Conservation (phyloP, 495 filamentous ascomycete genomes). For the Penicillium maclennaniae region DNA sequence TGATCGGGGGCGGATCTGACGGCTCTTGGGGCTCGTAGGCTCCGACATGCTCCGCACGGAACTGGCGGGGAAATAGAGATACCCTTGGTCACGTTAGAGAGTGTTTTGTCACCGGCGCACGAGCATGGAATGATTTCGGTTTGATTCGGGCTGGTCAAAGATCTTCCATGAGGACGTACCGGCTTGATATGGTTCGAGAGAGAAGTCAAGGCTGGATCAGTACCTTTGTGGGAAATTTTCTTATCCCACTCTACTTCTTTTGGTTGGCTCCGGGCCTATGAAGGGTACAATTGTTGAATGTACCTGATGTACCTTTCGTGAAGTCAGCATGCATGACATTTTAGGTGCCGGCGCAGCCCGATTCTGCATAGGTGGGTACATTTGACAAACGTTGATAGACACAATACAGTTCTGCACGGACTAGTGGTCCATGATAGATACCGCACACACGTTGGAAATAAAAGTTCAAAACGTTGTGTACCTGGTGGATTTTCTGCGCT, state of each 20-base stretch:
- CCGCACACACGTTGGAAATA: neutral
- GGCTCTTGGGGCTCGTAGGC: conserved; percentile 6
- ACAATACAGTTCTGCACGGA: neutral
- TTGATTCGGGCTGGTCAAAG: too few species aligned
- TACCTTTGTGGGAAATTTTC: too few species aligned
- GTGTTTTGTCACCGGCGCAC: neutral
- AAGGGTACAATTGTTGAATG: neutral
- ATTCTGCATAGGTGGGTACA: neutral
- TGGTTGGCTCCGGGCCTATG: too few species aligned
- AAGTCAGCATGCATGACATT: conserved; percentile 27
- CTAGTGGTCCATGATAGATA: neutral
- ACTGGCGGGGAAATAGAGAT: neutral
- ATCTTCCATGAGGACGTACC: too few species aligned
- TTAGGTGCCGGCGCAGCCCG: conserved; percentile 9
- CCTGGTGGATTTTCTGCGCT: conserved; percentile 12
- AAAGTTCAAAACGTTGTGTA: neutral
- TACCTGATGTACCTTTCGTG: conserved; percentile 4
- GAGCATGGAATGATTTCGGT: neutral
- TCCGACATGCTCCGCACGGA: conserved; percentile 28
- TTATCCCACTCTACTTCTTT: too few species aligned
- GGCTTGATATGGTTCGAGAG: too few species aligned
- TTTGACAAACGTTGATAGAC: neutral
- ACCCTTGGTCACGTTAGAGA: neutral
- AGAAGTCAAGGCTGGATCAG: too few species aligned
- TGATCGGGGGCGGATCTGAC: neutral